Percentiles rank a stretch among this genome's conserved stretches.
These are phyloP conservation scores for Parathielavia appendiculata DNA, from an alignment of 495 filamentous ascomycete species.

Conservation along the genomic window DNA sequence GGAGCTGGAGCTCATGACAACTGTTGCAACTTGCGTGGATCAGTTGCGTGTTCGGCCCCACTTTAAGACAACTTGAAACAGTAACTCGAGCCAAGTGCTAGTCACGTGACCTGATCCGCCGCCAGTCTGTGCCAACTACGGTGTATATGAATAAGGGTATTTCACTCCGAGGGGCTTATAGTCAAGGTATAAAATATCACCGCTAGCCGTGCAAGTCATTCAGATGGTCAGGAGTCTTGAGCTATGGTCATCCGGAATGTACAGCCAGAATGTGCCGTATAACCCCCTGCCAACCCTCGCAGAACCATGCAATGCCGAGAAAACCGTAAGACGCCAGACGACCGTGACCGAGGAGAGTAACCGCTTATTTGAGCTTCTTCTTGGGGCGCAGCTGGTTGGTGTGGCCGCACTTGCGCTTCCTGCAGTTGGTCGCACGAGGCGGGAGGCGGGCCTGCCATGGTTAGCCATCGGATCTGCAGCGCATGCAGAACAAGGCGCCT, in stretches of 20 bases:
- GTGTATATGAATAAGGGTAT: too few relatives aligned
- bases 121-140: background rate
- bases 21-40: slow-evolving; percentile 18
- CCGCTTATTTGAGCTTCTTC: slow-evolving; percentile 98
- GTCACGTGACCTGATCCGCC: background rate
- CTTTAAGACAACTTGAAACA: background rate
- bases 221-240: slow-evolving; percentile 29
- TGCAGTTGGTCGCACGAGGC: slow-evolving; percentile 98
- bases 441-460: slow-evolving; percentile 76
- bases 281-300: slow-evolving; percentile 26
- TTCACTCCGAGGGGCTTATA: background rate
- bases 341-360: slow-evolving; percentile 30
- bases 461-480: slow-evolving; percentile 16
- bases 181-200: background rate
- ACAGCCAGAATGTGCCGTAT: slow-evolving; percentile 26
- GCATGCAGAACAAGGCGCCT: background rate
- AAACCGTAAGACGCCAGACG: slow-evolving; percentile 38
- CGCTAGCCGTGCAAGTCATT: slow-evolving; percentile 13
- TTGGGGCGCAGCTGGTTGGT: slow-evolving; percentile 99
- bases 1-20: slow-evolving; percentile 29
- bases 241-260: slow-evolving; percentile 32
- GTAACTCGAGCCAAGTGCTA: too few relatives aligned
- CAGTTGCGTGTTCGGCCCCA: background rate
- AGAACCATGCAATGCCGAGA: slow-evolving; percentile 28
- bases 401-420: slow-evolving; percentile 99